Evolutionary conservation across 2,329 filamentous ascomycete genomes (phyloP), one percentile per base, ranked within the genome.

Genomic region (Arthrobotrys pseudoclavata): DNA sequence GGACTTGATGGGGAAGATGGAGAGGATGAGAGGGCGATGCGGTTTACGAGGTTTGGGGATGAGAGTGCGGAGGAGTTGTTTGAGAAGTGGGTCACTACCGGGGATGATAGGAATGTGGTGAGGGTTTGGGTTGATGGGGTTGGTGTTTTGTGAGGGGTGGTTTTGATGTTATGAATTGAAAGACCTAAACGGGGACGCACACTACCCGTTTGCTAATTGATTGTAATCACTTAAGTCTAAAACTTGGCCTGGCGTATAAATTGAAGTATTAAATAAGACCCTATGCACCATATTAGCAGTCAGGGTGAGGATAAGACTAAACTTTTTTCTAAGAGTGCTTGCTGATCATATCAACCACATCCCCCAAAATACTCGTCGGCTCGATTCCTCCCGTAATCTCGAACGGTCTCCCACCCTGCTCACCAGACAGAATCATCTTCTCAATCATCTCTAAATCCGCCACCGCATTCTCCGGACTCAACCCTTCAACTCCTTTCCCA

Each of bases 381-480:
- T 69, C 68, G 7, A 79, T 67, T 1, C 69, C 78, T 3, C 80
- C 80, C 22, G 61, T 79, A 22, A 81, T 69, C 37, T 68, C 45
- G 26, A 80, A 47, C 2, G 76, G 60, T 12, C 45, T 62, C 15
- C 82, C 84, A 45, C 82, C 80, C 10, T 74, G 79, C 66, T 83
- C 82, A 20, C 83, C 83, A 75, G 83, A 83, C 64, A 68, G 79
- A 50, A 84, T 62, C 81, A 84, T 82, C 66, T 82, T 79, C 68
- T 84, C 80, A 82, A 74, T 83, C 79, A 91, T 83, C 83, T 90
- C 87, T 79, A 91, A 81, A 83, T 91, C 90, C 6, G 84, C 86
- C 80, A 91, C 82, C 0, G 89, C 89, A 84, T 89, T 85, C 81
- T 89, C 86, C 0, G 87, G 86, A 7, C 84, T 84, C 83, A 90